Conservation (phyloP, 2,329 filamentous ascomycete species). For the Aspergillus hortae region DNA sequence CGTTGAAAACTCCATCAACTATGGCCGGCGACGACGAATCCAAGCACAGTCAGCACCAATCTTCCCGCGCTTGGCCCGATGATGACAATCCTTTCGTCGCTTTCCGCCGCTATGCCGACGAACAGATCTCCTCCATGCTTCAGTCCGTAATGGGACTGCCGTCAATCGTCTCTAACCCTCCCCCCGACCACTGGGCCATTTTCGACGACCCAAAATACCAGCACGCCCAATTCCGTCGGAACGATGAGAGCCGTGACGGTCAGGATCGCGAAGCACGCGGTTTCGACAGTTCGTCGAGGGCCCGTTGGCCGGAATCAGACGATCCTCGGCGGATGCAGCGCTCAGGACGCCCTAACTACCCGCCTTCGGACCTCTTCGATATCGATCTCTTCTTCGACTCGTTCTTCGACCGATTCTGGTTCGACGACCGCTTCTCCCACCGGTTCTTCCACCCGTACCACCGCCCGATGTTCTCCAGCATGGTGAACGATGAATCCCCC, state of each 20-base stretch:
- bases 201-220: conserved; percentile 31
- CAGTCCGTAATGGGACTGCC: conserved; percentile 50
- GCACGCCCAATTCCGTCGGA: conserved; percentile 16
- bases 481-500: conserved; percentile 32
- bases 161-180: conserved; percentile 29
- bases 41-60: conserved; percentile 13
- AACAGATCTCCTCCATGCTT: conserved; percentile 53
- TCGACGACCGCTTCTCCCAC: conserved; percentile 29
- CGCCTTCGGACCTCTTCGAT: conserved; percentile 24
- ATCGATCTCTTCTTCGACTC: conserved; percentile 36
- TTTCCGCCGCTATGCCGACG: conserved; percentile 60
- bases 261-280: conserved; percentile 1
- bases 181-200: conserved; percentile 32
- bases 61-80: conserved; percentile 23
- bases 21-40: conserved; percentile 24
- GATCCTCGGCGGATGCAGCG: conserved; percentile 26
- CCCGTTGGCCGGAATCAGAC: conserved; percentile 15
- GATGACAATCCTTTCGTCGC: conserved; percentile 56
- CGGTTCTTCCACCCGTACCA: conserved; percentile 27
- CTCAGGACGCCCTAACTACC: conserved; percentile 8
- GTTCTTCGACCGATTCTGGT: conserved; percentile 31
- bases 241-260: conserved; percentile 5
- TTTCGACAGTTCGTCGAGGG: conserved; percentile 2
- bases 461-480: conserved; percentile 27
- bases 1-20: conserved; percentile 9